phyloP scores from a whole-genome alignment of 257 asterid genomes.

The Scutellaria barbata region DNA sequence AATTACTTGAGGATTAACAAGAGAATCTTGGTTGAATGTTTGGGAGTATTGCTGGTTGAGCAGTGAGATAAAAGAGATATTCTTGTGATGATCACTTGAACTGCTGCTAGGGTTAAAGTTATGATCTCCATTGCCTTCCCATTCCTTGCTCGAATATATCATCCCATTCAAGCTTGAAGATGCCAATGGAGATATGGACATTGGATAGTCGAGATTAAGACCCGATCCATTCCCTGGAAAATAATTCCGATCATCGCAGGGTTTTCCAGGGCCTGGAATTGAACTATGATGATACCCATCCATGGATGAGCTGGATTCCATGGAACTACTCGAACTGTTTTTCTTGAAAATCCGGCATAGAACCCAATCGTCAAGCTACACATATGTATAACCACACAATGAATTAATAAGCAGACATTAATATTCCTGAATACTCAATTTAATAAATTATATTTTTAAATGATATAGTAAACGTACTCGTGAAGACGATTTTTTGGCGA shows the following conservation, averaged over 20 bases:
- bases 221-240: conserved; percentile 28
- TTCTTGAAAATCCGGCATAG: conserved; percentile 57
- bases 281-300: conserved; percentile 21
- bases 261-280: conserved; percentile 13
- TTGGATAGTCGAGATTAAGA: conserved; percentile 1
- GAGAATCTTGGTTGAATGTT: conserved; percentile 35
- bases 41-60: conserved; percentile 42
- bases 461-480: conserved; percentile 33
- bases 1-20: conserved; percentile 21
- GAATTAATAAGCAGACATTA: neutral
- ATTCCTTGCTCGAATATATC: conserved; percentile 28
- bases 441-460: too few species aligned
- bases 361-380: conserved; percentile 61
- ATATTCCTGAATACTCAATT: too few species aligned
- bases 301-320: conserved; percentile 21
- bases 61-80: conserved; percentile 38
- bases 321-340: conserved; percentile 29
- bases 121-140: conserved; percentile 6
- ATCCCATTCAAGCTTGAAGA: conserved; percentile 12
- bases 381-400: too few species aligned
- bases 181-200: conserved; percentile 29
- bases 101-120: conserved; percentile 34
- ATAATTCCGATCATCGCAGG: conserved; percentile 30
- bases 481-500: conserved; percentile 41
- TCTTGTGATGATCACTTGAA: conserved; percentile 25